Base-by-base conservation (phyloP, 331 rosid genomes). In the Cucumis variabilis region DNA sequence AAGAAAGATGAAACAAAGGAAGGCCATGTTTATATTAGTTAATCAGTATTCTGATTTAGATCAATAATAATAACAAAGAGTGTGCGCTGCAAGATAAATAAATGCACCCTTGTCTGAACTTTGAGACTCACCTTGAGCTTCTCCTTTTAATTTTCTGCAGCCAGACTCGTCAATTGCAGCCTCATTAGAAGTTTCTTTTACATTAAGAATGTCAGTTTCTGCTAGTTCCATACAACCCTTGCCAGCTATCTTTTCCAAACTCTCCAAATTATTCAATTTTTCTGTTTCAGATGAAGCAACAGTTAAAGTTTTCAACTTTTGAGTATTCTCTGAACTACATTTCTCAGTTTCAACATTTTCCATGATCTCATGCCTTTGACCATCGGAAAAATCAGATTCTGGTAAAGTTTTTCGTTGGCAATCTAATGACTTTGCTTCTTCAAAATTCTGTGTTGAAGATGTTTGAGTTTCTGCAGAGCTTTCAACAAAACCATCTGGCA, bases 401-500 rank as follows among this genome's bases (percentile, higher is more conserved):
- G 92, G 44, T 66, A 85, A 75, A 88, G 60, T 90, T 91, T 91
- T 91, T 86, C 86, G 85, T 85, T 55, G 87, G 69, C 14, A 53
- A 69, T 76, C 88, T 30, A 55, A 88, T 17, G 91, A 94, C 83
- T 92, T 91, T 89, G 94, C 98, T 86, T 88, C 94, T 74, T 92
- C 95, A 21, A 88, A 60, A 37, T 44, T 90, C 48, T 95, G 97
- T 80, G 97, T 91, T 82, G 91, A 70, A 87, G 99, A 95, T 55
- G 95, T 93, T 86, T 87, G 67, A 67, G 95, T 90, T 86, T 95
- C 98, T 6, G 93, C 23, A 50, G 93, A 82, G 89, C 97, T 92
- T 80, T 93, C 99, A 82, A 95, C 96, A 93, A 97, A 97, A 44
- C 98, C 98, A 92, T 95, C 98, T n/a, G 98, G 98, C 93, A 95